Percentiles rank a stretch among this genome's conserved stretches.
These are phyloP conservation scores for Mentha longifolia DNA, from an alignment of 257 asterid species.

Conservation along the genomic window DNA sequence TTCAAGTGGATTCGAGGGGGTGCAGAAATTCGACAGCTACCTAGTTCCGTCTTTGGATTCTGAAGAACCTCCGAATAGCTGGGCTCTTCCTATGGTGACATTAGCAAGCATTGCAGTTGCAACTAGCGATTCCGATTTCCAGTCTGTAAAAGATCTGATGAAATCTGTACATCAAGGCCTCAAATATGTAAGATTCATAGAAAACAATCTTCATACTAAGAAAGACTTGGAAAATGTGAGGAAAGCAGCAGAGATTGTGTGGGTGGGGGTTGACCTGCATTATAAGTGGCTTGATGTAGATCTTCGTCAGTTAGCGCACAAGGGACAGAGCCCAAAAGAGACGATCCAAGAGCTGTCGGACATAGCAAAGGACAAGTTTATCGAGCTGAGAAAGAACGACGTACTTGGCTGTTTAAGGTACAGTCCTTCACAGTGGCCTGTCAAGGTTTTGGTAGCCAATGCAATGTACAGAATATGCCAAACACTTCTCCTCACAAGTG, in stretches of 20 bases:
- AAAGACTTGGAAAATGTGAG: slow-evolving; percentile 48
- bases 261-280: slow-evolving; percentile 68
- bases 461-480: slow-evolving; percentile 77
- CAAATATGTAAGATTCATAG: slow-evolving; percentile 50
- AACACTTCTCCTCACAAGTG: slow-evolving; percentile 52
- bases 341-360: slow-evolving; percentile 56
- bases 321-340: slow-evolving; percentile 46
- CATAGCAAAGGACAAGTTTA: slow-evolving; percentile 55
- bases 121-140: slow-evolving; percentile 37
- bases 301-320: slow-evolving; percentile 47
- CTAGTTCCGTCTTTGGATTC: slow-evolving; percentile 56
- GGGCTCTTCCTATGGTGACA: slow-evolving; percentile 93
- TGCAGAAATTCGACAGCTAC: slow-evolving; percentile 56
- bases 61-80: slow-evolving; percentile 72
- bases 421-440: slow-evolving; percentile 67
- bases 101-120: slow-evolving; percentile 81
- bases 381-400: slow-evolving; percentile 47
- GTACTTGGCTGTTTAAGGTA: slow-evolving; percentile 40
- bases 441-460: slow-evolving; percentile 66
- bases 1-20: slow-evolving; percentile 57
- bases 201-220: slow-evolving; percentile 49
- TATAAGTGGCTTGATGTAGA: slow-evolving; percentile 72
- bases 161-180: slow-evolving; percentile 61
- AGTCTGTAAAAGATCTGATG: slow-evolving; percentile 45
- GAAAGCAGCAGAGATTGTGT: slow-evolving; percentile 67